Base-by-base conservation (phyloP, 148 eudicot species). In the Arbutus unedo region DNA sequence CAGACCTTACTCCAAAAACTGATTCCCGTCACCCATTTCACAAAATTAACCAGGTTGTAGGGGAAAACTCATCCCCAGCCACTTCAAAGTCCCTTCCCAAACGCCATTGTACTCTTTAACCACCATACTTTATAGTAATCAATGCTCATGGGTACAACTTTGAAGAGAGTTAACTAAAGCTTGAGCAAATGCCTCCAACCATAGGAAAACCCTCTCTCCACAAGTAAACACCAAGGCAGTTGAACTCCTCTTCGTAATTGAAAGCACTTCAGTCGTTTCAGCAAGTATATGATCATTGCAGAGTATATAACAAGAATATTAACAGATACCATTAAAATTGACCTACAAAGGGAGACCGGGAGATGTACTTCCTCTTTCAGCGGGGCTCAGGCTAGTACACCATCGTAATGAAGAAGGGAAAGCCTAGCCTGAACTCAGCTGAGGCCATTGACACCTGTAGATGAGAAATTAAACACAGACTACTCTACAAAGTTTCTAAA, bases 161-260 rank as follows among this genome's bases (percentile, higher is more conserved):
- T 31, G 4, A 62, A 62, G 31, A 21, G 6, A 19, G 11, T 62
- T 62, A 19, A n/a, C 23, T 62, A 23, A 64, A 64, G 38, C 41
- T 64, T 64, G 70, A 64, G 31, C 21, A 64, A 23, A 23, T 23
- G 41, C 70, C 70, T 64, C 70, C 70, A 62, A 62, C 67, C 67
- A 10, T 21, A 64, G 11, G 41, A 21, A 11, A 4, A 21, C 13
- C 70, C 41, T 10, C 38, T 23, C 66, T 23, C 70, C 41, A 23
- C 41, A 64, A 9, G 4, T 64, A 38, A 64, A 21, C 41, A 64
- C n/a, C 6, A 19, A 25, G 41, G 21, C 6, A 41, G 31, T 64
- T 19, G 41, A 64, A 23, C 70, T 23, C 70, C 70, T 64, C 41
- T 23, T 11, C 11, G n/a, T 21, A 64, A 7, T 64, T 21, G 70